Percentiles rank a stretch among this genome's conserved stretches.
These are phyloP conservation scores for Suillus paluster DNA, from an alignment of 768 basidiomycete genomes.

Conservation along the genomic window DNA sequence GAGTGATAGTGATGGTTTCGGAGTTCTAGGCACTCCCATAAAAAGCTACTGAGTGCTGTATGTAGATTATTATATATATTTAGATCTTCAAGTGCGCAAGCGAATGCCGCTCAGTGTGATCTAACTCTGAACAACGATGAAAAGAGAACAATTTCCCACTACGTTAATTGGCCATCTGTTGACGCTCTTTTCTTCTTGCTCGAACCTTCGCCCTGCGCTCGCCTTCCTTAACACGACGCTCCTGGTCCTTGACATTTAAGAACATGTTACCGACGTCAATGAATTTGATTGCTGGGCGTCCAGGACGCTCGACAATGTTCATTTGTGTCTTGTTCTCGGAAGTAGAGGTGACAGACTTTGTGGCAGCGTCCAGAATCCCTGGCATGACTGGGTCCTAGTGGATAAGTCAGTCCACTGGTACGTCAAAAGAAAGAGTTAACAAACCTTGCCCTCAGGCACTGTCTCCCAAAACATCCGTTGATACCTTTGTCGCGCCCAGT, in stretches of 20 bases:
- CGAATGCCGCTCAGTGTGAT: background rate
- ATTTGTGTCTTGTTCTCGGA: constrained; percentile 43
- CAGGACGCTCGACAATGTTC: constrained; percentile 41
- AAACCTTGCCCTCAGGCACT: constrained; percentile 69
- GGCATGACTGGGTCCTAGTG: constrained; percentile 67
- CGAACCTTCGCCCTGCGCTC: constrained; percentile 48
- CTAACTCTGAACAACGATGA: background rate
- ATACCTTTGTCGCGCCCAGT: constrained; percentile 64
- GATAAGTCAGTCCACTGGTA: background rate
- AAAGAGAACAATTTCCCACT: background rate
- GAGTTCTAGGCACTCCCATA: background rate
- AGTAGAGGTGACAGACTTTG: constrained; percentile 42
- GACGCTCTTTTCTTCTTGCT: constrained; percentile 29
- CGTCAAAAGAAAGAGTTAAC: constrained; percentile 19
- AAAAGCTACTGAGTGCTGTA: background rate
- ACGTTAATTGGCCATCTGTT: background rate
- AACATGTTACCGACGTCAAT: constrained; percentile 78
- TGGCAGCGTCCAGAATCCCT: constrained; percentile 53
- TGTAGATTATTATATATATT: background rate
- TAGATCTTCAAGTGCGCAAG: background rate
- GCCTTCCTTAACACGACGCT: constrained; percentile 52
- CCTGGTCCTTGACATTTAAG: constrained; percentile 57
- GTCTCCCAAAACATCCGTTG: constrained; percentile 82
- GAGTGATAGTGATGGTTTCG: background rate
- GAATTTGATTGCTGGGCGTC: constrained; percentile 65